phyloP scores from a whole-genome alignment of 2,329 filamentous ascomycete genomes.

The Calonectria pteridis region DNA sequence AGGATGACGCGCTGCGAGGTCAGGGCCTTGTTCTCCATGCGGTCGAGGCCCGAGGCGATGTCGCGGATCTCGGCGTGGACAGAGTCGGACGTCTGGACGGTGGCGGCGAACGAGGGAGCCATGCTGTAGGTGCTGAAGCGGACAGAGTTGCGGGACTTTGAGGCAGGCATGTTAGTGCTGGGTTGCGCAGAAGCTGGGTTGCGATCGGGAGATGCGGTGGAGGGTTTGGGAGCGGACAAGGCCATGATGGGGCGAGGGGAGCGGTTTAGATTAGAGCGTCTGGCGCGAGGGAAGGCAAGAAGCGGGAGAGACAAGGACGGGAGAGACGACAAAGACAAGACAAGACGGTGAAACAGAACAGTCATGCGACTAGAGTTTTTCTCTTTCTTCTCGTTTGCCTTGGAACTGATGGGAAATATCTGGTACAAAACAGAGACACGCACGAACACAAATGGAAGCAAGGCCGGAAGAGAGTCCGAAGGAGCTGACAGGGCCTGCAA shows the following conservation, averaged over 20 bases:
- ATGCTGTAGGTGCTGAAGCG: conserved; percentile 73
- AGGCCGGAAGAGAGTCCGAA: conserved; percentile 7
- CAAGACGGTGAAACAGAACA: conserved; percentile 3
- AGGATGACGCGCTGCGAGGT: conserved; percentile 80
- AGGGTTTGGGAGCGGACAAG: conserved; percentile 31
- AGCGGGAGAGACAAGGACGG: conserved; percentile 19
- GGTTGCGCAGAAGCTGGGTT: conserved; percentile 29
- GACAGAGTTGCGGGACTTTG: conserved; percentile 65
- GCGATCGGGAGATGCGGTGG: conserved; percentile 7
- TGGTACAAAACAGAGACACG: conserved; percentile 1
- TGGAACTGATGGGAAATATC: neutral
- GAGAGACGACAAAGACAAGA: neutral
- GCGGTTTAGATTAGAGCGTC: conserved; percentile 31
- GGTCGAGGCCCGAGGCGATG: conserved; percentile 84
- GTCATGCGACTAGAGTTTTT: neutral
- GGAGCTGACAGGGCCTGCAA: neutral
- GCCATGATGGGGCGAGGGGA: conserved; percentile 20
- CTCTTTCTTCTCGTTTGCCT: neutral
- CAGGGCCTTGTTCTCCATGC: conserved; percentile 91
- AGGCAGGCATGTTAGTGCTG: conserved; percentile 38
- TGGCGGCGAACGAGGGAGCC: conserved; percentile 71
- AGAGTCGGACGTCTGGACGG: conserved; percentile 65
- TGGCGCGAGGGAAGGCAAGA: conserved; percentile 12
- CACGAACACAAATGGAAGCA: conserved; percentile 11
- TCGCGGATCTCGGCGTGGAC: conserved; percentile 71